Base-by-base conservation (phyloP, 169 alveolate species). In the Cryptosporidium parvum region DNA sequence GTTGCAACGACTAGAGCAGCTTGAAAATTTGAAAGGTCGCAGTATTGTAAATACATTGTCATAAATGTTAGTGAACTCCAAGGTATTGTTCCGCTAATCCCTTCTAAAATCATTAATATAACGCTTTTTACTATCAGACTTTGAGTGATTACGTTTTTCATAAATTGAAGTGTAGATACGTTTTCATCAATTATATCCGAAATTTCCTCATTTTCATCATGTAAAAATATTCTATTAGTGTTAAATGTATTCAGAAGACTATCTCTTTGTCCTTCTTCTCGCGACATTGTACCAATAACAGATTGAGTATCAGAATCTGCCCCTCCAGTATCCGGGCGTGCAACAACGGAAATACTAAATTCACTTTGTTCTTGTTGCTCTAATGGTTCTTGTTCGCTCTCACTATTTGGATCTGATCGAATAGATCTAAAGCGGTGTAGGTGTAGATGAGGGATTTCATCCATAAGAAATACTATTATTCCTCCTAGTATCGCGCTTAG, bases 11-110 rank as follows among this genome's bases (percentile, higher is more conserved):
- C 92, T 45, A 94, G 31, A 26, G 97, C 98, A 12, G 98, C 96
- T 86, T 91, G 92, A 61, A 93, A 75, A 85, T 96, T 96, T 39
- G 95, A 65, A 84, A 96, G 91, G 37, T 96, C 97, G 75, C 96
- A 92, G 86, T 96, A 96, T 91, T 96, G 98, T 68, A 96, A 91
- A 91, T 92, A 95, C 96, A 96, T 93, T 14, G 97, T 94, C 87
- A 95, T 95, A 91, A 95, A 96, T 56, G 96, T 92, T 69, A 96
- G 92, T 35, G 97, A 96, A 65, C 95, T 72, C 96, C 96, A 96
- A 21, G 98, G 98, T 31, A 95, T 95, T 26, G 97, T 95, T n/a
- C 97, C 96, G 21, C 95, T 86, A 85, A 95, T 84, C 7, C 96
- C 96, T 93, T 95, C 95, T 53, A 92, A n/a, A 69, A 86, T 80